A percentile compares a stretch with the other conserved stretches of the same genome.
phyloP scores from a whole-genome alignment of 768 basidiomycete genomes.

The Chalciporus piperatus region DNA sequence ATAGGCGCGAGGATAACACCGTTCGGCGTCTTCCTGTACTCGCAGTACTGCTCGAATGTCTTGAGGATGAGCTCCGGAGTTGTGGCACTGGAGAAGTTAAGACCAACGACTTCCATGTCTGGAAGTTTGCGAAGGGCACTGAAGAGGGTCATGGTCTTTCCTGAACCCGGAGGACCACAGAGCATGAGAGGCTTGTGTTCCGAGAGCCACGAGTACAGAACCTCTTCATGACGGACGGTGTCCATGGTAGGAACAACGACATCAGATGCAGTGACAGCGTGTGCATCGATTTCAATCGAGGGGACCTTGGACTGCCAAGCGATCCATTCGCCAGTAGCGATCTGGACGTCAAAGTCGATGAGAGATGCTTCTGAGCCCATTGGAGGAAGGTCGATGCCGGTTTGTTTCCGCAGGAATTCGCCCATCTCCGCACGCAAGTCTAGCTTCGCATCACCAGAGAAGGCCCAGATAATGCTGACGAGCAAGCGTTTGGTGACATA shows the following conservation, averaged over 20 bases:
- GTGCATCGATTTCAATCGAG: conserved; percentile 93
- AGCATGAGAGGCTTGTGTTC: conserved; percentile 98
- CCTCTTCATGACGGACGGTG: conserved; percentile 97
- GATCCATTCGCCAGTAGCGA: conserved; percentile 82
- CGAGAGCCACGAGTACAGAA: conserved; percentile 96
- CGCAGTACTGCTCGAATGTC: conserved; percentile 99
- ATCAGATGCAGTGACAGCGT: conserved; percentile 92
- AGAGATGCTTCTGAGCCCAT: conserved; percentile 75
- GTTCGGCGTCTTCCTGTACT: conserved; percentile 97
- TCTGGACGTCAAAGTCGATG: conserved; percentile 93
- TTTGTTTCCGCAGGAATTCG: conserved; percentile 78
- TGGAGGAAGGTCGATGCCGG: conserved; percentile 86
- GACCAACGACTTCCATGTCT: conserved; percentile 97
- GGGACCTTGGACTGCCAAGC: conserved; percentile 93
- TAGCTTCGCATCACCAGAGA: conserved; percentile 93
- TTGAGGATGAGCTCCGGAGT: conserved; percentile 97
- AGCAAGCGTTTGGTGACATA: conserved; percentile 89
- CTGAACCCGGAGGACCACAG: conserved; percentile 99
- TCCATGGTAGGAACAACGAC: conserved; percentile 98
- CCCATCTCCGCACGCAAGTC: conserved; percentile 89
- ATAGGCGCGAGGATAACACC: conserved; percentile 93
- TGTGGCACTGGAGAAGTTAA: conserved; percentile 99
- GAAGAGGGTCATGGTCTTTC: conserved; percentile 99
- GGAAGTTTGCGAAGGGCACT: conserved; percentile 96
- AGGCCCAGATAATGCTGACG: conserved; percentile 95